These are phyloP conservation scores for Colletotrichum viniferum DNA, from an alignment of 2,329 filamentous ascomycete genomes.

Conservation along the genomic window DNA sequence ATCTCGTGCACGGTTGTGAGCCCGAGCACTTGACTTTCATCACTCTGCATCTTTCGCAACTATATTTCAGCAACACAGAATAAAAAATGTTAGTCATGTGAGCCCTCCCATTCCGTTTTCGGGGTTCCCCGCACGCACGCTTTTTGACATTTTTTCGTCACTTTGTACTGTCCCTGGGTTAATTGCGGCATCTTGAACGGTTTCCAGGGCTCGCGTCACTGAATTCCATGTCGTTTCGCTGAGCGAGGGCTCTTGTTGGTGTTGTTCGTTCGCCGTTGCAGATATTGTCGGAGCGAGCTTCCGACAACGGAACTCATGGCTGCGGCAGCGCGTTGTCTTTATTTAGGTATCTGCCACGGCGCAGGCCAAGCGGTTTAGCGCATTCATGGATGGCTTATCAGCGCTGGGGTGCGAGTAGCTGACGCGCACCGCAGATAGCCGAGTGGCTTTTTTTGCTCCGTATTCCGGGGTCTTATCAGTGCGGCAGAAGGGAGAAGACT, in stretches of 20 bases:
- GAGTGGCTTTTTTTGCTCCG: not conserved
- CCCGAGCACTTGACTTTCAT: constrained; percentile 29
- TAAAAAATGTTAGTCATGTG: not conserved
- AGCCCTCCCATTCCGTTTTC: not conserved
- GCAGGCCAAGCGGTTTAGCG: not conserved
- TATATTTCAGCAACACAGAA: not conserved
- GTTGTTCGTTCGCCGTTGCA: not conserved
- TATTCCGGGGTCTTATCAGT: not conserved
- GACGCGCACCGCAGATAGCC: not conserved
- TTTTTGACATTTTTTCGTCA: constrained; percentile 23
- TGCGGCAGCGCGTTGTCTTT: constrained; percentile 5
- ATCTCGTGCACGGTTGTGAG: constrained; percentile 25
- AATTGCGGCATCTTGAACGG: constrained; percentile 13
- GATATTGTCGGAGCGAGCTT: constrained; percentile 8
- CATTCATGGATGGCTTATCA: constrained; percentile 4
- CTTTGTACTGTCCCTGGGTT: constrained; percentile 21
- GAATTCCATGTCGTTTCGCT: not conserved
- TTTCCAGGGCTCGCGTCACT: not conserved
- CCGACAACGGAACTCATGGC: not conserved
- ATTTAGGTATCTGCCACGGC: not conserved
- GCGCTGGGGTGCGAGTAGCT: not conserved
- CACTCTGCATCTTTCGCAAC: constrained; percentile 26
- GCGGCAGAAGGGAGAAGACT: not conserved
- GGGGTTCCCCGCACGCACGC: constrained; percentile 12
- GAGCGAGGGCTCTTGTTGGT: not conserved